Evolutionary conservation across 2,329 filamentous ascomycete genomes (phyloP).

Genomic region (Penicillium sp.): DNA sequence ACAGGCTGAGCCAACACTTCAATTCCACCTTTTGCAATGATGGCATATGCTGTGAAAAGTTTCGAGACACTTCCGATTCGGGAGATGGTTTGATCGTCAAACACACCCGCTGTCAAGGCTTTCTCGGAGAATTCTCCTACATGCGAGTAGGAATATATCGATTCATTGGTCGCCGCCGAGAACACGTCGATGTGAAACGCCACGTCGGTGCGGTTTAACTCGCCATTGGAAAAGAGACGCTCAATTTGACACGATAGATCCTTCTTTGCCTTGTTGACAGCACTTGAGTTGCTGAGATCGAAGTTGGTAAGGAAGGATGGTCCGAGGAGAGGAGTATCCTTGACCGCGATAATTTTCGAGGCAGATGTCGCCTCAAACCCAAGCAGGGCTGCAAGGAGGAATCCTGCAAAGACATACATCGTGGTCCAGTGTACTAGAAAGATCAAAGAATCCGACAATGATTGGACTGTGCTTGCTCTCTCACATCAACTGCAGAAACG

Average conservation of each 20-base stretch:
- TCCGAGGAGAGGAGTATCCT: constrained; percentile 6
- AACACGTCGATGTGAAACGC: constrained; percentile 5
- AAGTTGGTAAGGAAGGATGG: constrained; percentile 9
- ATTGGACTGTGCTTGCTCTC: no score
- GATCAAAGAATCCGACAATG: no score
- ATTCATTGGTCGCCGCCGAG: constrained; percentile 8
- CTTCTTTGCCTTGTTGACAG: constrained; percentile 1
- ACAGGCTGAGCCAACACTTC: constrained; percentile 5
- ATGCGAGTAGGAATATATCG: constrained; percentile 8
- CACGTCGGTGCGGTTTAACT: constrained; percentile 5
- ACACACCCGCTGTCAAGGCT: constrained; percentile 1
- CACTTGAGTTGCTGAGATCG: constrained; percentile 2
- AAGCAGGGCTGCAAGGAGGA: background rate
- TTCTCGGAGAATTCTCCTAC: constrained; percentile 1
- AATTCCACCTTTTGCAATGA: constrained; percentile 7
- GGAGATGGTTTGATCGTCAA: constrained; percentile 8
- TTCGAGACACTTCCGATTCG: constrained; percentile 8
- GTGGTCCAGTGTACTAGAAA: background rate
- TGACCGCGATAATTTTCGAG: constrained; percentile 2
- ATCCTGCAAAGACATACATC: background rate
- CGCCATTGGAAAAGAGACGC: background rate
- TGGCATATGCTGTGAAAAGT: constrained; percentile 5
- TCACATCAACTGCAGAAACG: no score
- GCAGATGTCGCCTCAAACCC: background rate
- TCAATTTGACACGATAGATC: constrained; percentile 1